Evolutionary conservation across 495 filamentous ascomycete species (phyloP).

Genomic region (Talaromyces ruber): DNA sequence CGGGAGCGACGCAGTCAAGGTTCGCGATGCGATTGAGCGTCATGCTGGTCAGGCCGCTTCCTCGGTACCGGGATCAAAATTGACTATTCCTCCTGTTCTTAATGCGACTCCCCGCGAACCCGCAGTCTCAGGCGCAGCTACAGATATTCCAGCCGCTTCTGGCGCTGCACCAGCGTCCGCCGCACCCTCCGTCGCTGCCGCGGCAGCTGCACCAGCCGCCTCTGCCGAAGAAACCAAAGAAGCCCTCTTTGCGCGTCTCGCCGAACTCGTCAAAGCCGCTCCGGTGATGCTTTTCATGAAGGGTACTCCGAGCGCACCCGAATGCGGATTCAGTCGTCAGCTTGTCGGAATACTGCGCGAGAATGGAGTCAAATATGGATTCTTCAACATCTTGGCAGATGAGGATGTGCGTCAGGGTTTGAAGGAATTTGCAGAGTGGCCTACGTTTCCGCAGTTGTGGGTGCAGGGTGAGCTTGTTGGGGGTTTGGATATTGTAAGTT

Average conservation of each 20-base stretch:
- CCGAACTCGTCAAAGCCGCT: slow-evolving; percentile 80
- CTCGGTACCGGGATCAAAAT: slow-evolving; percentile 19
- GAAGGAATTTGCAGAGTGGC: slow-evolving; percentile 94
- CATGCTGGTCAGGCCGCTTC: slow-evolving; percentile 45
- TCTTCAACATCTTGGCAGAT: slow-evolving; percentile 98
- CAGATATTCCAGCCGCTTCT: slow-evolving; percentile 35
- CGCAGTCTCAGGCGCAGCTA: slow-evolving; percentile 23
- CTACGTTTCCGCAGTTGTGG: slow-evolving; percentile 91
- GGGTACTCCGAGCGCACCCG: slow-evolving; percentile 77
- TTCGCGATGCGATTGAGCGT: slow-evolving; percentile 74
- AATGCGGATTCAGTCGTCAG: slow-evolving; percentile 92
- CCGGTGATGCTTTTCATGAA: slow-evolving; percentile 93
- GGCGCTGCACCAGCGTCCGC: slow-evolving; percentile 34
- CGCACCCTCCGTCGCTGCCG: slow-evolving; percentile 39
- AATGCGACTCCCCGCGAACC: slow-evolving; percentile 35
- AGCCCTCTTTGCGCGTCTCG: slow-evolving; percentile 67
- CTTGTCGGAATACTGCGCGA: slow-evolving; percentile 78
- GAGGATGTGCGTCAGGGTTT: slow-evolving; percentile 94
- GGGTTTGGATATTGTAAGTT: slow-evolving; percentile 89
- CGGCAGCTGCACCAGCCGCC: slow-evolving; percentile 20
- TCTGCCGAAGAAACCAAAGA: slow-evolving; percentile 58
- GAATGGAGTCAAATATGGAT: slow-evolving; percentile 86
- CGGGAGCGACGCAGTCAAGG: slow-evolving; percentile 77
- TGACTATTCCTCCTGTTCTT: slow-evolving; percentile 44
- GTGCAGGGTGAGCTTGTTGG: slow-evolving; percentile 77